Evolutionary conservation across 371 early-diverging fungal genomes (phyloP), one percentile per base, ranked within the genome.

Genomic region (Mycotypha africana): DNA sequence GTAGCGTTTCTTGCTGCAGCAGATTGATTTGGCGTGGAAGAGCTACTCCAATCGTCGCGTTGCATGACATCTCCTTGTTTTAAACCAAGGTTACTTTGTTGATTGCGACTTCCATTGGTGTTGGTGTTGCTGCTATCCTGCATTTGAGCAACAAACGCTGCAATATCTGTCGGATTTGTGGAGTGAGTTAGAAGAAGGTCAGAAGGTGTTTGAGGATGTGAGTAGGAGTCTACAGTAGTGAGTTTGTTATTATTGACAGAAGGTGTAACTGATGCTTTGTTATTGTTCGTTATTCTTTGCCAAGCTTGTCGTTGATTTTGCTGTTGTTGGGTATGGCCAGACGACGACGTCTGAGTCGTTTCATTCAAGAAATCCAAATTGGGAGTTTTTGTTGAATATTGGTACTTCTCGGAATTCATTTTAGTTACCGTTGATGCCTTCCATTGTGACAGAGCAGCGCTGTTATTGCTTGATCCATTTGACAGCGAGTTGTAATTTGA

Each of bases 111-210:
- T n/a, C 46, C 16, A 20, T 40, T 16, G 8, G 38, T 21, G 3
- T 33, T 33, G 14, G 40, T 45, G 12, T 52, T 38, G n/a, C 37
- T 50, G 21, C 25, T 42, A 21, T 56, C 51, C 28, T 42, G 45
- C 17, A 53, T 53, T 23, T 58, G 58, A 8, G 58, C 58, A 1
- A 58, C 58, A 19, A 58, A 37, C 22, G 58, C 58, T 4, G 49
- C 58, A 33, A 58, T 49, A 49, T 49, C 56, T 6, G 49, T 22
- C 10, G 33, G 22, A 25, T 45, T 24, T 5, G 50, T 14, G 4
- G 5, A 19, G 8, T 53, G 42, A 15, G 37, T 36, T 19, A 42
- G 21, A 25, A 49, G 32, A 10, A 55, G 26, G 1, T 49, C 45
- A 1, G 44, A 24, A 0, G 25, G 19, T 33, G 26, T 22, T 35